Base-by-base conservation (phyloP, 2,329 filamentous ascomycete species). In the Ascochyta viciae-villosae region DNA sequence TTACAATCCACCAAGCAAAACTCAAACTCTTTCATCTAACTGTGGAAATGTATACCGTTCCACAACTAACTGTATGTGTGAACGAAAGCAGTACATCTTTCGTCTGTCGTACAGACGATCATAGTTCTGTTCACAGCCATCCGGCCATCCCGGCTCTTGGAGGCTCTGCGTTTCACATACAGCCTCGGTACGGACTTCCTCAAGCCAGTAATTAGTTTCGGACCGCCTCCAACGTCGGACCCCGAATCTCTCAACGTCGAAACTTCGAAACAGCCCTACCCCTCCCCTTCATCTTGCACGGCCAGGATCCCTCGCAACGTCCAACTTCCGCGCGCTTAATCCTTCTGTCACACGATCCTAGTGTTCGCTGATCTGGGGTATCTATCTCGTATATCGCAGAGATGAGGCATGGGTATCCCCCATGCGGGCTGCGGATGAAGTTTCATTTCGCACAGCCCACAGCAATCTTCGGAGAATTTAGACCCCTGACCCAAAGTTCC, bases 281-380 rank as follows among this genome's bases (percentile, higher is more conserved):
- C 9, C 38, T 19, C 4, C 9, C 1, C 31, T 29, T 44, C 46
- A 51, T 51, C 26, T 56, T 35, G 26, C 42, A 43, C 31, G 13
- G 10, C 33, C 24, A 24, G 38, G 42, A 26, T 34, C 15, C 37
- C 53, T 23, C 23, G 42, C 15, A 29, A 26, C 37, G 10, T 16
- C 42, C 22, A 35, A 42, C 26, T 48, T 33, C 53, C 53, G 42
- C 53, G 47, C 42, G 53, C 47, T 39, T 56, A 51, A 47, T 50
- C 47, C 42, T 50, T 43, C 42, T 40, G 16, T 31, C 13, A 45
- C 40, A 45, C 35, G 35, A 46, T 46, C 46, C 47, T 29, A 50
- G 35, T 42, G 22, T 33, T 51, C 22, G 47, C 26, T 38, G 48
- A 56, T 56, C 47, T 33, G 48, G 53, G 53, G 47, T 27, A 43